Evolutionary conservation across 192 early-diverging fungal genomes (phyloP), one percentile per base, ranked within the genome.

Genomic region (Backusella westeae): DNA sequence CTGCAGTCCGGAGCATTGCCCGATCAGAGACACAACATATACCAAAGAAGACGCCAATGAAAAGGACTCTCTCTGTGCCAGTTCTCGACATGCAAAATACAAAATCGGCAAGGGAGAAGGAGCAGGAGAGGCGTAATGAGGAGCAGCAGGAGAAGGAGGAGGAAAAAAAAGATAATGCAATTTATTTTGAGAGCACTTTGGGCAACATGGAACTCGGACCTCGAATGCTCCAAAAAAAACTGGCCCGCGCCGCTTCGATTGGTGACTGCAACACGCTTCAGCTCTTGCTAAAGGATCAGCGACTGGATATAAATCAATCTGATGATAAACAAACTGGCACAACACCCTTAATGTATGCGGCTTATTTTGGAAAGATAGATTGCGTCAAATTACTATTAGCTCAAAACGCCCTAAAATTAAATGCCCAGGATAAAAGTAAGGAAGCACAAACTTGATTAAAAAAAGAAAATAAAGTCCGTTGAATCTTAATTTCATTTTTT

Each of bases 261-360:
- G 95, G 95, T 68, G 88, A 96, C 74, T 81, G 87, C 17, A 80
- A 84, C 71, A 85, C 85, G 41, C 80, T 95, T 6, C 81, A 85
- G 49, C 80, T 87, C 34, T 81, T 91, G 83, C 87, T 92, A 79
- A 84, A 66, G 71, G 82, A 66, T 77, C 46, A 71, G 1, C 34
- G 44, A 36, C 19, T 56, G 14, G 67, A 90, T 72, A 89, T 86
- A 84, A 88, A 95, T 68, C 90, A 92, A 79, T 81, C 96, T 34
- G 88, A 96, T 81, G 89, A 87, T n/a, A 87, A 88, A 66, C 94
- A 96, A 80, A 91, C 91, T 67, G 93, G 95, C 34, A 91, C 88
- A 34, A 95, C 93, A 7, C 90, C 93, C 9, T 87, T 98, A 42
- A 94, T 95, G 73, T 95, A 94, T 72, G 93, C 96, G 0, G 87